Evolutionary conservation across 179 eudicot genomes (phyloP), one percentile per base, ranked within the genome.

Genomic region (Actinidia arguta): DNA sequence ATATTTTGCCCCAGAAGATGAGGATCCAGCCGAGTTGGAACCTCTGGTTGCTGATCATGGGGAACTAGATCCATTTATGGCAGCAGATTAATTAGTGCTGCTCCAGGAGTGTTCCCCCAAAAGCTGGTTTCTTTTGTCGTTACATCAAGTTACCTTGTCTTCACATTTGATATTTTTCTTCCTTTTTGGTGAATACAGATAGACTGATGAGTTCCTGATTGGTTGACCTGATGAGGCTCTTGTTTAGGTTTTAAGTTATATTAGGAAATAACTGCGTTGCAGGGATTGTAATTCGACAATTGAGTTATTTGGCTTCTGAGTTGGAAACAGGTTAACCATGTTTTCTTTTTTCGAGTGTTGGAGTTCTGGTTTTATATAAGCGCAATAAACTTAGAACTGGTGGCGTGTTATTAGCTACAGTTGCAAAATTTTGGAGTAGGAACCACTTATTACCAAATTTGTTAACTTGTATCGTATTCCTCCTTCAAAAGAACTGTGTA

Each of bases 61-160:
- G 24, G 99, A 95, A 64, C 76, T 89, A 31, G 99, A 96, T 87
- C 98, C 98, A 48, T 96, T 96, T 82, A 96, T 96, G 97, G 94
- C 91, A 20, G 97, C 97, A 67, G 94, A 95, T 82, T 94, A 83
- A 83, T 68, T 70, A 76, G 62, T 12, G 56, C 44, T 42, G 8
- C 16, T 48, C 22, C 39, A 14, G 82, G 18, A 78, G 50, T n/a
- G n/a, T n/a, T 48, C 31, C 74, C 61, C 50, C 16, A 0, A 18
- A 73, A 79, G 8, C 6, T 62, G 59, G 85, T 68, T 76, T 77
- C 50, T 18, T 58, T 31, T 76, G 46, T 82, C n/a, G n/a, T n/a
- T 69, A 9, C 55, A 51, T 25, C 18, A 31, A 48, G 27, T 71
- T 79, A 27, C 54, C 55, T 82, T 64, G 31, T 25, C 62, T 46